Evolutionary conservation across 2,329 filamentous ascomycete genomes (phyloP), one percentile per base, ranked within the genome.

Genomic region (Cercospora sojina): DNA sequence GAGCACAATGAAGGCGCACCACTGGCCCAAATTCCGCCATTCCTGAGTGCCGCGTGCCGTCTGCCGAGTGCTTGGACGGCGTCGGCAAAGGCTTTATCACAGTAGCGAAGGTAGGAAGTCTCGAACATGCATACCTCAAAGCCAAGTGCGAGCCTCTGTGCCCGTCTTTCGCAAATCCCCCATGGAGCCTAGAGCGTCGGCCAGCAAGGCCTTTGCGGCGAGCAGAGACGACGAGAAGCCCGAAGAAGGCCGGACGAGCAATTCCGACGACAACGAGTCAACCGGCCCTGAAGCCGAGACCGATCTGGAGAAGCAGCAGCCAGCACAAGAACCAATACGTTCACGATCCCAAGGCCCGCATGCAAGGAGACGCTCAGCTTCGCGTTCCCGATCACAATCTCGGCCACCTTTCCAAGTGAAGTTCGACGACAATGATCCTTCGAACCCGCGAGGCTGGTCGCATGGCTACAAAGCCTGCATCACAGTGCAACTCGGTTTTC

Each of bases 401-500:
- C 38, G 27, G 53, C 53, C 53, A 47, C 55, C 53, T 3, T 77
- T 73, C 58, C 66, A 71, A 12, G 76, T 77, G 16, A 66, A 67
- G 13, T 79, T 71, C 64, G 73, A 74, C 9, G 69, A 71, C 0
- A 71, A 75, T 67, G 81, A 83, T 65, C 73, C 72, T 7, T 73
- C 74, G 7, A 84, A 86, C 65, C 84, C 85, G 0, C 77, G 79
- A 58, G 84, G 84, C 67, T 86, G 80, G 77, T 74, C 75, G 0
- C 71, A 74, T 5, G 51, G 58, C 3, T 80, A 82, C 67, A 85
- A 84, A 72, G 77, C 75, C 55, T 83, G 79, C 76, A 76, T 85
- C 59, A 85, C 83, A 0, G 77, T 84, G 18, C 79, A 83, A 60
- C 72, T 86, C 35, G 80, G 82, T 25, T 78, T 85, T 77, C 75